These are phyloP conservation scores for Phalaenopsis equestris DNA, from an alignment of 106 monocot genomes.

Conservation along the genomic window DNA sequence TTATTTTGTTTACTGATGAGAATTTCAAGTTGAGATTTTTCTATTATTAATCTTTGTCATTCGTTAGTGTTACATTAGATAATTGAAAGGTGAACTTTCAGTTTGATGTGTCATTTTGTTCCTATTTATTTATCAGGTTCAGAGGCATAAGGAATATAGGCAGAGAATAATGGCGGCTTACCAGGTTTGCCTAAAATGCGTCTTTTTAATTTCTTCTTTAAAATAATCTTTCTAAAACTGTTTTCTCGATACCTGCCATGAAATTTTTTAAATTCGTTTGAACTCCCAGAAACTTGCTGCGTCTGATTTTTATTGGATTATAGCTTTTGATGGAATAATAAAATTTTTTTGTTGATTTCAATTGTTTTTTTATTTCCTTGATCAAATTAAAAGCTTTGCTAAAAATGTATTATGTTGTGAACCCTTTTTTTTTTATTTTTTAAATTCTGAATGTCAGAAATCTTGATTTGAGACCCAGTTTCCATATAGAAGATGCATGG, in stretches of 20 bases:
- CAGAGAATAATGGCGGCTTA: constrained; percentile 59
- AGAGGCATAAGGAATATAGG: constrained; percentile 76
- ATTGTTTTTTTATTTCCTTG: neutral
- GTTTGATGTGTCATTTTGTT: neutral
- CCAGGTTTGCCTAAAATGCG: constrained; percentile 42
- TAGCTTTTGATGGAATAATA: neutral
- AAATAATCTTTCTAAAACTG: neutral
- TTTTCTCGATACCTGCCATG: neutral
- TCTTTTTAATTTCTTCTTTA: neutral
- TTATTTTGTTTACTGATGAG: neutral
- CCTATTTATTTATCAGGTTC: constrained; percentile 41
- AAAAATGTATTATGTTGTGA: neutral
- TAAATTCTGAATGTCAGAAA: no score
- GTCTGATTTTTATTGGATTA: neutral
- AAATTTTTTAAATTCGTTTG: neutral
- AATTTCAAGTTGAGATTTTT: neutral
- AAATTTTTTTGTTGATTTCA: neutral
- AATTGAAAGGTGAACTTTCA: neutral
- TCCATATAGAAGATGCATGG: no score
- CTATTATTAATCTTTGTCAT: neutral
- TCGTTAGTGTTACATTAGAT: neutral
- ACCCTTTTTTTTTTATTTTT: neutral
- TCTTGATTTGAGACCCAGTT: no score
- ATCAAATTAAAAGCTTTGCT: constrained; percentile 6
- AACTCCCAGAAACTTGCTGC: neutral